Evolutionary conservation across 1,139 yeast species (phyloP).

Genomic region (Suhomyces atakaporum): DNA sequence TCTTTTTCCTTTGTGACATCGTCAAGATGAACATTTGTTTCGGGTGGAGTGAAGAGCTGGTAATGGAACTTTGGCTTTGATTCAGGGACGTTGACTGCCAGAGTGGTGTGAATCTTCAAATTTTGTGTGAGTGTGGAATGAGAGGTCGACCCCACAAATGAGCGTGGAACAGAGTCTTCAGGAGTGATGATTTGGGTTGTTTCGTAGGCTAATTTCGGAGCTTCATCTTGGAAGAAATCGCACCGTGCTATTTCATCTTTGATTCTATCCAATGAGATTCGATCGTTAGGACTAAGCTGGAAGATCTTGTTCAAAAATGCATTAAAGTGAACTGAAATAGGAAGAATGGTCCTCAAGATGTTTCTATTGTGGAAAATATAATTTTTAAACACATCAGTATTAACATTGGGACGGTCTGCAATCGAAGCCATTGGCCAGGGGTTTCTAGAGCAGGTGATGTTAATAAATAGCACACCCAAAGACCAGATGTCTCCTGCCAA

Average conservation of each 20-base stretch:
- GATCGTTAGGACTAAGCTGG: slow-evolving; percentile 60
- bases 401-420: slow-evolving; percentile 48
- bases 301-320: slow-evolving; percentile 56
- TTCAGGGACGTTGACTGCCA: not conserved
- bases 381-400: slow-evolving; percentile 55
- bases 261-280: slow-evolving; percentile 56
- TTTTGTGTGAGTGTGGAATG: not conserved
- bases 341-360: slow-evolving; percentile 51
- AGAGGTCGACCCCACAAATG: too few species aligned
- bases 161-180: slow-evolving; percentile 1
- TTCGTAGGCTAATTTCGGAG: slow-evolving; percentile 6
- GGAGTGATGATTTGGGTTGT: not conserved
- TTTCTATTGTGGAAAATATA: slow-evolving; percentile 33
- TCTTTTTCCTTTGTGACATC: not conserved
- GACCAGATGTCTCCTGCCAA: slow-evolving; percentile 88
- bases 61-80: slow-evolving; percentile 1
- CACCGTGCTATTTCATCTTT: slow-evolving; percentile 41
- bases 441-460: slow-evolving; percentile 79
- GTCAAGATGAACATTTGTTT: slow-evolving; percentile 7
- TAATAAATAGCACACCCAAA: slow-evolving; percentile 76
- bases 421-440: slow-evolving; percentile 88
- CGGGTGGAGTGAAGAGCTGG: slow-evolving; percentile 14
- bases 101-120: not conserved
- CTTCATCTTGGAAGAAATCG: slow-evolving; percentile 38
- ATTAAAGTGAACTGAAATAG: slow-evolving; percentile 65